A percentile compares a stretch with the other conserved stretches of the same genome.
phyloP scores from a whole-genome alignment of 495 filamentous ascomycete species.

The Penicillium crystallinum region DNA sequence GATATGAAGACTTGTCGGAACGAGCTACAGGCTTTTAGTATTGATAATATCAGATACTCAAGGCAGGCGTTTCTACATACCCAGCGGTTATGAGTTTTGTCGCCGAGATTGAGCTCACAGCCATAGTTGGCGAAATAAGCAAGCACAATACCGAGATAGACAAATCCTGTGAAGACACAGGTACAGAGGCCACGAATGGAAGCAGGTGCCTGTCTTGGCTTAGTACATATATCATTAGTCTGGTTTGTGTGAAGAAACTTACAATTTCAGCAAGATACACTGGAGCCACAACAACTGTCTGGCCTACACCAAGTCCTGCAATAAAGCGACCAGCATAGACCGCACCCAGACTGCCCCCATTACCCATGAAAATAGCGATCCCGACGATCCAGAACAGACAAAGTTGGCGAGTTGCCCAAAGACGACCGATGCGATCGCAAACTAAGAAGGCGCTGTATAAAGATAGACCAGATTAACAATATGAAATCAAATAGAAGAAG shows the following conservation, averaged over 20 bases:
- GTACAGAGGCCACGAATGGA: conserved; percentile 63
- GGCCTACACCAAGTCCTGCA: conserved; percentile 61
- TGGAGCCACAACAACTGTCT: conserved; percentile 60
- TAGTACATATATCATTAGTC: neutral
- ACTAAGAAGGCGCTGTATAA: conserved; percentile 52
- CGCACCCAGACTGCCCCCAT: conserved; percentile 53
- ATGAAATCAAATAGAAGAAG: neutral
- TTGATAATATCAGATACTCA: too few species aligned
- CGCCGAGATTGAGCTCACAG: conserved; percentile 53
- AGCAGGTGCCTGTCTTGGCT: conserved; percentile 41
- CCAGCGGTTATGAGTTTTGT: conserved; percentile 54
- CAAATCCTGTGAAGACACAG: conserved; percentile 58
- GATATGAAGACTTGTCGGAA: conserved; percentile 66
- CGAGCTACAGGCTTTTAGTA: conserved; percentile 42
- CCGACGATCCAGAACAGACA: conserved; percentile 63
- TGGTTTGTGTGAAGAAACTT: conserved; percentile 13
- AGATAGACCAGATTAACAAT: neutral
- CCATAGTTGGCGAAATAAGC: conserved; percentile 51
- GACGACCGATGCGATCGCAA: conserved; percentile 62
- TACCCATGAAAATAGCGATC: conserved; percentile 63
- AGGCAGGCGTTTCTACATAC: conserved; percentile 19
- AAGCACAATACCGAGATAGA: conserved; percentile 46
- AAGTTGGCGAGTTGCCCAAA: conserved; percentile 64
- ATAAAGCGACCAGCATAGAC: conserved; percentile 66
- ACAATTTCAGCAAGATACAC: conserved; percentile 50